Conservation (phyloP, 371 early-diverging fungal genomes). For the Mortierella sp. region DNA sequence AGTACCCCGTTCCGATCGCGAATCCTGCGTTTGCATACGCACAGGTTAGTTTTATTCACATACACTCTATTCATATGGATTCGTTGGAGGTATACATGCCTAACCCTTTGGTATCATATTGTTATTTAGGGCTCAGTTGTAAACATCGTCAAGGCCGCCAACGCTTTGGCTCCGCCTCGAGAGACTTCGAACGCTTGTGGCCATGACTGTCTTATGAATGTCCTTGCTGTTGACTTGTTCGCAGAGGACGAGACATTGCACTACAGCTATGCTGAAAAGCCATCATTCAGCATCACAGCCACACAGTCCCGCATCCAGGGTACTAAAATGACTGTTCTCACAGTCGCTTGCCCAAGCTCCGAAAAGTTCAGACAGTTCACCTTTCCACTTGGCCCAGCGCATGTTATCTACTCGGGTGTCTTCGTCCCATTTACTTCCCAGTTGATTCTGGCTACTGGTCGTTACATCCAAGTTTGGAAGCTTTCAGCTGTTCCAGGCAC, state of each 20-base stretch:
- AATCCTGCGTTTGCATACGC: slow-evolving; percentile 20
- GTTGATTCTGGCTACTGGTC: slow-evolving; percentile 17
- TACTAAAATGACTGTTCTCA: slow-evolving; percentile 12
- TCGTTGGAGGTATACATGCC: too few relatives aligned
- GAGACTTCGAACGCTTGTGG: not conserved
- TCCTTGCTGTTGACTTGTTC: slow-evolving; percentile 17
- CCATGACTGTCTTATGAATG: slow-evolving; percentile 14
- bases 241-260: slow-evolving; percentile 8
- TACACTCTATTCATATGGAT: too few relatives aligned
- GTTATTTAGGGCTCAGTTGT: slow-evolving; percentile 22
- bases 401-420: slow-evolving; percentile 15
- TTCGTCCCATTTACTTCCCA: slow-evolving; percentile 14
- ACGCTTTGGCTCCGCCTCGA: slow-evolving; percentile 17
- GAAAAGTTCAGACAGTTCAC: slow-evolving; percentile 3
- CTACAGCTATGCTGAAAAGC: slow-evolving; percentile 14
- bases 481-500: slow-evolving; percentile 11
- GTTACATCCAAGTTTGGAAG: slow-evolving; percentile 22
- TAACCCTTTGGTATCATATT: too few relatives aligned
- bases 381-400: slow-evolving; percentile 18
- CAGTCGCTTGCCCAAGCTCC: slow-evolving; percentile 1
- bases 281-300: slow-evolving; percentile 5
- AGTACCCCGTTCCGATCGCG: slow-evolving; percentile 8
- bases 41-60: slow-evolving; percentile 5
- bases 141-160: slow-evolving; percentile 19
- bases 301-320: slow-evolving; percentile 22